phyloP scores from a whole-genome alignment of 371 early-diverging fungal genomes.

The Apophysomyces sp. region DNA sequence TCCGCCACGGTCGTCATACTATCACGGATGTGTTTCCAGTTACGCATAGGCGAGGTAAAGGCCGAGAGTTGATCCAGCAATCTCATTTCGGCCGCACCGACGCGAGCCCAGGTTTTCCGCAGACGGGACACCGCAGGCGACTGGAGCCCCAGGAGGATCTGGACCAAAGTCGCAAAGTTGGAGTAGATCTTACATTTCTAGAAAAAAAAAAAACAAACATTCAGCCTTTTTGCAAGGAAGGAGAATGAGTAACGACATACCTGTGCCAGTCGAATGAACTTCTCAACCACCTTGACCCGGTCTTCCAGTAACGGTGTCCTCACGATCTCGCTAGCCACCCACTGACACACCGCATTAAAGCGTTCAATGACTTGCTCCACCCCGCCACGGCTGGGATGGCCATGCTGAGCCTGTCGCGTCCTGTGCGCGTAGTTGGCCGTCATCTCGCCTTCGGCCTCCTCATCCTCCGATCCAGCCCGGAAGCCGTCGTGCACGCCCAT shows the following conservation, averaged over 20 bases:
- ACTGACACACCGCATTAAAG: conserved; percentile 70
- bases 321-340: conserved; percentile 73
- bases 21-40: conserved; percentile 61
- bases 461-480: conserved; percentile 1
- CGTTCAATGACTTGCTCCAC: conserved; percentile 64
- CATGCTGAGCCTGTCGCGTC: conserved; percentile 1
- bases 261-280: conserved; percentile 72
- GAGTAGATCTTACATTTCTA: conserved; percentile 63
- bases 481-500: conserved; percentile 19
- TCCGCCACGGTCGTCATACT: conserved; percentile 63
- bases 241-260: too few relatives aligned
- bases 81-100: conserved; percentile 47
- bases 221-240: too few relatives aligned
- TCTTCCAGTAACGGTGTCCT: conserved; percentile 49
- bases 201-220: not conserved
- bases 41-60: conserved; percentile 54
- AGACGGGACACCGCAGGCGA: conserved; percentile 61
- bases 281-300: conserved; percentile 68
- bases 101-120: conserved; percentile 59
- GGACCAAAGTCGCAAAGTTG: conserved; percentile 66
- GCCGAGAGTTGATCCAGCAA: conserved; percentile 54
- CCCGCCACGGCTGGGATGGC: conserved; percentile 23
- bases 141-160: conserved; percentile 64
- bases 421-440: conserved; percentile 15
- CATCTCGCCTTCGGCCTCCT: conserved; percentile 6